These are phyloP conservation scores for Fusarium sp. DNA, from an alignment of 2,329 filamentous ascomycete species.

Conservation along the genomic window DNA sequence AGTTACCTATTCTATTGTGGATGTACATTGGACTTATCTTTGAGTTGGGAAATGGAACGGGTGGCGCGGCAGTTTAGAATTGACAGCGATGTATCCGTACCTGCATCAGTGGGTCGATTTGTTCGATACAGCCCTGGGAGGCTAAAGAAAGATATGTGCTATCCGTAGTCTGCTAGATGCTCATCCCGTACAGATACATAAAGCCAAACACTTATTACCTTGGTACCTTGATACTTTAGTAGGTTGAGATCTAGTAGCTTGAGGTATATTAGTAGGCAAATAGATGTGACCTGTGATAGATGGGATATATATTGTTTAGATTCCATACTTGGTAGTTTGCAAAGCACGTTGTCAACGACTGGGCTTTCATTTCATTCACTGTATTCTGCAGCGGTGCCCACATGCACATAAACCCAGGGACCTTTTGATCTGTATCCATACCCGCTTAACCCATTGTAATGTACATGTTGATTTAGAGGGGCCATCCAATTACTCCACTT, in stretches of 20 bases:
- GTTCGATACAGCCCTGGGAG: constrained; percentile 4
- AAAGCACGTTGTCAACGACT: background rate
- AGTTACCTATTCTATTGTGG: background rate
- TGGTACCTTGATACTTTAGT: no score
- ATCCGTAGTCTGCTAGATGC: background rate
- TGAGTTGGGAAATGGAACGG: constrained; percentile 9
- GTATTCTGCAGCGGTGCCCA: background rate
- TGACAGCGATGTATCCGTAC: constrained; percentile 38
- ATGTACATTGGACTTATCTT: background rate
- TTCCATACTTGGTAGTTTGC: no score
- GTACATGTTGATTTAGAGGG: background rate
- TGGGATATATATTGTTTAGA: background rate
- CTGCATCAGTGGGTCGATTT: constrained; percentile 37
- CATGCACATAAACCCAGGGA: background rate
- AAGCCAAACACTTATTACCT: background rate
- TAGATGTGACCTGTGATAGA: background rate
- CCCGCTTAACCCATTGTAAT: background rate
- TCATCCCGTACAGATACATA: background rate
- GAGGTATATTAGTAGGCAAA: no score
- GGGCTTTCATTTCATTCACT: background rate
- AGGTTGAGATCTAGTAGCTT: background rate
- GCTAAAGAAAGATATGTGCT: constrained; percentile 13
- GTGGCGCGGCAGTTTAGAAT: constrained; percentile 15
- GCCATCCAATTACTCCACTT: background rate
- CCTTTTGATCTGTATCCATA: background rate